Percentiles rank a stretch among this genome's conserved stretches.
phyloP scores from a whole-genome alignment of 495 filamentous ascomycete genomes.

The Xylaria intraflava region DNA sequence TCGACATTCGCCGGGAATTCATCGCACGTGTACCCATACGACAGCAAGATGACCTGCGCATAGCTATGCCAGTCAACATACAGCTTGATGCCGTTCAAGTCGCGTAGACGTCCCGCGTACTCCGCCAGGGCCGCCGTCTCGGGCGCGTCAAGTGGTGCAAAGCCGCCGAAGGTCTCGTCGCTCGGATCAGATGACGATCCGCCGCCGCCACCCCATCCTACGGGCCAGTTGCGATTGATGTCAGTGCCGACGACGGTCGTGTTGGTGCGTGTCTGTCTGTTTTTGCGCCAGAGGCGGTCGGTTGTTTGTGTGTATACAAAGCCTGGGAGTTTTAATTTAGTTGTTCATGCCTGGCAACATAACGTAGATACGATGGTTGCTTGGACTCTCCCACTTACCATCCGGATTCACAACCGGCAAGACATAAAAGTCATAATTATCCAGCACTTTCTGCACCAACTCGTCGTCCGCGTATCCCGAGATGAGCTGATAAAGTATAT shows the following conservation, averaged over 20 bases:
- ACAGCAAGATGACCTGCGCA: constrained; percentile 39
- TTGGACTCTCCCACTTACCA: constrained; percentile 30
- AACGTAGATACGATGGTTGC: neutral
- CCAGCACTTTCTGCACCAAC: constrained; percentile 36
- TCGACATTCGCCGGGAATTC: constrained; percentile 38
- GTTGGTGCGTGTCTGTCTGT: constrained; percentile 42
- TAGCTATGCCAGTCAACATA: constrained; percentile 60
- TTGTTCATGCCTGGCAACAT: too few species aligned
- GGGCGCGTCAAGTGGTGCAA: constrained; percentile 37
- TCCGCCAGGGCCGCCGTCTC: constrained; percentile 43
- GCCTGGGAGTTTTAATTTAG: constrained; percentile 23
- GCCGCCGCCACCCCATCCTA: constrained; percentile 33
- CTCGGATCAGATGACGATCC: constrained; percentile 49
- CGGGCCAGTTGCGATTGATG: constrained; percentile 60
- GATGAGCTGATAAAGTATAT: constrained; percentile 49
- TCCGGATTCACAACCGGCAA: constrained; percentile 59
- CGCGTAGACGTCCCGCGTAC: constrained; percentile 34
- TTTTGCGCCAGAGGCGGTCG: constrained; percentile 59
- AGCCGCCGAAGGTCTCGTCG: constrained; percentile 49
- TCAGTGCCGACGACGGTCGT: constrained; percentile 50
- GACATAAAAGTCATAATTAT: constrained; percentile 60
- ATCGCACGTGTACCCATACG: constrained; percentile 36
- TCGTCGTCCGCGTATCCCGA: constrained; percentile 37
- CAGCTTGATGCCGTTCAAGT: constrained; percentile 45
- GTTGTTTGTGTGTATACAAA: constrained; percentile 57